Evolutionary conservation across 1,139 yeast species (phyloP), one percentile per base, ranked within the genome.

Genomic region (Yamadazyma taylorii): DNA sequence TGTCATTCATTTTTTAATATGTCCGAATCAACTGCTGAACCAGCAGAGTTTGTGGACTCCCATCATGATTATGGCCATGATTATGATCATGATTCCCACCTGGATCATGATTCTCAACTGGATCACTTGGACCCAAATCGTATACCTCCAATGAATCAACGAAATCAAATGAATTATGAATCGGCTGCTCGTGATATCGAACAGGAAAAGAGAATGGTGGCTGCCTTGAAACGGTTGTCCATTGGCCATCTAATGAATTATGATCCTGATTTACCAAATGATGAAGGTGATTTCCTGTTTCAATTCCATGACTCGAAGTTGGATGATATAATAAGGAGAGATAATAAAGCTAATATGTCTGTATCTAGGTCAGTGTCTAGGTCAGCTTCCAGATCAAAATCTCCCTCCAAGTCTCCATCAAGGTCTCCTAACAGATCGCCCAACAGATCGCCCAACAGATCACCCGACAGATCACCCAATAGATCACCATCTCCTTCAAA

Each of bases 171-270:
- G 39, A 47, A 30, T 35, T 49, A 40, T 40, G 71, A 63, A 48
- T 59, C 67, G 31, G 78, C 78, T 10, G 76, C 73, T 28, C 69
- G 66, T 48, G 75, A 69, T 40, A 63, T 72, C 35, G 79, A 77
- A 51, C 78, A 73, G 50, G 82, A 78, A 51, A 73, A 76, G 58
- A 73, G 73, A 56, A 73, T 75, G 65, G 82, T 78, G 48, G 75
- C 79, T 24, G 79, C 81, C 11, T 61, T 78, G 43, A 78, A 78
- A 52, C 61, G 83, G 39, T 59, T 77, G 17, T 73, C 79, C 6
- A 74, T 78, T 12, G 82, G 82, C 11, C 69, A 75, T 51, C 56
- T 70, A 54, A 64, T 78, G 66, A 69, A 63, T 45, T 74, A 69
- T 44, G 82, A 78, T 47, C 82, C 82, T 3, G 83, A 78, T 50